phyloP scores from a whole-genome alignment of 2,329 filamentous ascomycete species.

The Talaromyces pinophilus region DNA sequence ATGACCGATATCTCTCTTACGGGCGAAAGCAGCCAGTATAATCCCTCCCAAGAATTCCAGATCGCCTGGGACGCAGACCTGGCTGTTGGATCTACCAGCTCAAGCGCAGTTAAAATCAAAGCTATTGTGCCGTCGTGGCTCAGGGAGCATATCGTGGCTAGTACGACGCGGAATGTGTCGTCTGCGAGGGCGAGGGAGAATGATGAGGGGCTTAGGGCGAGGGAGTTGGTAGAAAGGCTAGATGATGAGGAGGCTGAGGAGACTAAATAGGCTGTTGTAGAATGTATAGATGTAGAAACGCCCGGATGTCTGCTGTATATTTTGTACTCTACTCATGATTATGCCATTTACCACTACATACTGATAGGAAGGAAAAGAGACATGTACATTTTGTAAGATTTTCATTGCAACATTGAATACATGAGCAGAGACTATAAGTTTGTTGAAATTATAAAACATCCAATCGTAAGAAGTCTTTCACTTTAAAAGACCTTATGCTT shows the following conservation, averaged over 20 bases:
- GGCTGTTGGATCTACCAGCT: slow-evolving; percentile 27
- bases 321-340: slow-evolving; percentile 3
- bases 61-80: slow-evolving; percentile 54
- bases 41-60: slow-evolving; percentile 63
- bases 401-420: neutral
- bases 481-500: neutral
- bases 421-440: neutral
- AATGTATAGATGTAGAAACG: neutral
- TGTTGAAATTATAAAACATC: neutral
- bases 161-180: slow-evolving; percentile 41
- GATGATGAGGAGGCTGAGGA: slow-evolving; percentile 35
- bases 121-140: slow-evolving; percentile 84
- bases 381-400: neutral
- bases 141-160: slow-evolving; percentile 45
- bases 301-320: neutral
- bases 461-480: neutral
- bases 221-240: slow-evolving; percentile 40
- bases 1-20: slow-evolving; percentile 81
- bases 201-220: slow-evolving; percentile 37
- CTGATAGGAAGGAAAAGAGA: neutral
- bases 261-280: neutral
- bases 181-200: slow-evolving; percentile 24
- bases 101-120: slow-evolving; percentile 60
- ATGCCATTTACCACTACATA: neutral
- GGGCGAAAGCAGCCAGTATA: slow-evolving; percentile 64